Base-by-base conservation (phyloP, 1,284 basidiomycete species). In the Ustilago trichophora region DNA sequence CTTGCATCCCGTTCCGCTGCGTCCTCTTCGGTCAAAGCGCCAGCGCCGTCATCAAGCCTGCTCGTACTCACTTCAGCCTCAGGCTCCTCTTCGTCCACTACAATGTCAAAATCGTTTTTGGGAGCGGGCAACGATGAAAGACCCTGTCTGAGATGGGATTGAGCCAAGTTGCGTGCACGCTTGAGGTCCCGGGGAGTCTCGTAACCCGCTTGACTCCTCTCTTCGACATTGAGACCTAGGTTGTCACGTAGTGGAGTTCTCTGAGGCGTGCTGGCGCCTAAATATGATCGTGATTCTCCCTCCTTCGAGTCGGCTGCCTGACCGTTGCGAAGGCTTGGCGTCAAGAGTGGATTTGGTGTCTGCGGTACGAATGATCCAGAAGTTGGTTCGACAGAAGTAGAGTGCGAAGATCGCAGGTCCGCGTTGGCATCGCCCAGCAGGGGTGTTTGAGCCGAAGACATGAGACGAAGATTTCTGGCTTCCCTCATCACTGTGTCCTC, bases 361-460 rank as follows among this genome's bases (percentile, higher is more conserved):
- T 94, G 92, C 0, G 91, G 87, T 15, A 91, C 42, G 15, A 37
- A 47, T 4, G 43, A 46, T 4, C 43, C 46, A 3, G 46, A 34
- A n/a, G 46, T 43, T 24, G 45, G 43, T 6, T 37, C 31, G 15
- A n/a, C 21, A 11, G 45, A 24, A 6, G n/a, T n/a, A n/a, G 46
- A 32, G 16, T 40, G 37, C 12, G 45, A 44, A 6, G 49, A 32
- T 11, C 26, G 38, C 25, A 67, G 19, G 18, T 67, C 57, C n/a
- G 92, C 95, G 81, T 98, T 98, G 82, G 96, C 94, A 52, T 98
- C 93, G 11, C 96, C 96, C 7, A 98, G 87, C 3, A 99, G 84
- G 15, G 96, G 96, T 0, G 96, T 99, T 83, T 98, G 95, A 8
- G 88, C 87, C 44, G 89, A 88, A 6, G 89, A 89, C 90, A 98